Base-by-base conservation (phyloP, 208 protist species). In the Leishmania lainsoni region DNA sequence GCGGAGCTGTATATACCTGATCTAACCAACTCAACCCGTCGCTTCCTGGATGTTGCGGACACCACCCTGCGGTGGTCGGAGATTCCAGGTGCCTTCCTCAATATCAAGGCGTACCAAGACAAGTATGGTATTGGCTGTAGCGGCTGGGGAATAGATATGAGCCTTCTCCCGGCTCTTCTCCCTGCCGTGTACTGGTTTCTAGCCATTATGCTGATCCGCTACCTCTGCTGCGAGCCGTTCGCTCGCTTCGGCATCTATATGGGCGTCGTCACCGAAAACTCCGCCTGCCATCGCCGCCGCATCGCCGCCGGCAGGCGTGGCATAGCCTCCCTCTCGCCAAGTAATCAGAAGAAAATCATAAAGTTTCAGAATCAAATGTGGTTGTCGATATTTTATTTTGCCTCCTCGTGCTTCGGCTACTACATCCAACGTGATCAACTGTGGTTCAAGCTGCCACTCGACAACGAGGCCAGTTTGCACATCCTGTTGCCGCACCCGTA, bases 301-400 rank as follows among this genome's bases (percentile, higher is more conserved):
- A 26, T 81, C 42, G 83, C 83, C 6, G 70, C 78, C 32, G 83
- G 82, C 42, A 80, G 70, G 51, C 82, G 78, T 29, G 86, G 81
- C 58, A 88, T 76, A 66, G 78, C 42, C 35, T 81, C 81, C 70
- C 81, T 88, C 66, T 89, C 89, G 16, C 68, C 8, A 48, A 72
- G 48, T 20, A 87, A 86, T 63, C 85, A 85, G 56, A 69, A 82
- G 26, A 88, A 88, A 48, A 75, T 94, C 58, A 75, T 86, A 42
- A 96, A 94, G 81, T 96, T 96, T 71, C 88, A 93, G 76, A 92
- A 92, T 63, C 92, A 96, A 76, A 17, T 90, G n/a, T 96, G 90
- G 92, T 85, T 96, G 22, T 65, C 85, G 52, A 29, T 89, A 9
- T 94, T 88, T 83, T 96, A 96, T 81, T 80, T 86, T 17, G 79